Evolutionary conservation across 75 land plant genomes (phyloP).

Genomic region (Cupressus sempervirens): DNA sequence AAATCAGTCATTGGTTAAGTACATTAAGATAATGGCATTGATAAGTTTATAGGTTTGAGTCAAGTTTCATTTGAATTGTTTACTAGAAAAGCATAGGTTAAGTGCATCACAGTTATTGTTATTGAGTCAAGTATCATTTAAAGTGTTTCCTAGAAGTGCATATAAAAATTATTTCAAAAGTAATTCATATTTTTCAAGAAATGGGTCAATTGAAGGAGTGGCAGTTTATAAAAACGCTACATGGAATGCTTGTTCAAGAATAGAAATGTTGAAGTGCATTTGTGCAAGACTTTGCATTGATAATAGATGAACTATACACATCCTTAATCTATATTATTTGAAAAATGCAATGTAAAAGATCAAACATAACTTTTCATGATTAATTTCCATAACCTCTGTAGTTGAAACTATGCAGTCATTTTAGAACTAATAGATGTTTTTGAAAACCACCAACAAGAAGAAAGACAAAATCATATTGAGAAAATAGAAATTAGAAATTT

Average conservation of each 20-base stretch:
- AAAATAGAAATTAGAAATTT: slow-evolving; percentile 30
- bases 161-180: too few relatives aligned
- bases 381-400: not conserved
- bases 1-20: not conserved
- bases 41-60: not conserved
- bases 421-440: slow-evolving; percentile 16
- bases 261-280: too few relatives aligned
- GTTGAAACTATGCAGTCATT: not conserved
- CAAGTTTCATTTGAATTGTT: not conserved
- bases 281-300: too few relatives aligned
- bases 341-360: not conserved
- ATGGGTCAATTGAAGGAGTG: slow-evolving; percentile 46
- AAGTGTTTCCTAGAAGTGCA: too few relatives aligned
- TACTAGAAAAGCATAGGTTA: too few relatives aligned
- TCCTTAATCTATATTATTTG: not conserved
- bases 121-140: too few relatives aligned
- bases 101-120: too few relatives aligned
- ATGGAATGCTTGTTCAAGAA: slow-evolving; percentile 13
- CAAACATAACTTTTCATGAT: not conserved
- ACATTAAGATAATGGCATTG: not conserved
- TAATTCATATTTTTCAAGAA: slow-evolving; percentile 14
- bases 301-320: slow-evolving; percentile 42
- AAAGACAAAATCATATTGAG: slow-evolving; percentile 56
- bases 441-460: slow-evolving; percentile 53
- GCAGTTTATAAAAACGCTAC: slow-evolving; percentile 26